Evolutionary conservation across 2,329 filamentous ascomycete species (phyloP).

Genomic region (Scytalidium sp.): DNA sequence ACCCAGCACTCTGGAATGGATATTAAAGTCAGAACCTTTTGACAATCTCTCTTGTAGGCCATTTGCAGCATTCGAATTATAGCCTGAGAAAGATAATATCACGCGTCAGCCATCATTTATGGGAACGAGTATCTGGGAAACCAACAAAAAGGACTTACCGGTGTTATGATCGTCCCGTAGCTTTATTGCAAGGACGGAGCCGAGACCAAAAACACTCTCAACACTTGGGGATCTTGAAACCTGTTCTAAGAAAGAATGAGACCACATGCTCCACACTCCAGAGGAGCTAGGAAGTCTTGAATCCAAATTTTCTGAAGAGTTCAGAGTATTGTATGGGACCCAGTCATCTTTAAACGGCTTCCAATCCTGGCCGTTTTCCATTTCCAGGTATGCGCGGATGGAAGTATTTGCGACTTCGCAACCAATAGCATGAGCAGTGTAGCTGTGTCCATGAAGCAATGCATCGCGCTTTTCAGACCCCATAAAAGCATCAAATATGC

Average conservation of each 20-base stretch:
- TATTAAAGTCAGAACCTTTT: slow-evolving; percentile 30
- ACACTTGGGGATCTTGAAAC: slow-evolving; percentile 57
- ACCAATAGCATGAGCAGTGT: slow-evolving; percentile 80
- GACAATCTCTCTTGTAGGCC: slow-evolving; percentile 37
- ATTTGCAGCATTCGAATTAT: slow-evolving; percentile 32
- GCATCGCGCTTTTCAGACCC: slow-evolving; percentile 75
- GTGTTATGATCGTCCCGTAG: slow-evolving; percentile 41
- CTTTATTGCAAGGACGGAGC: slow-evolving; percentile 69
- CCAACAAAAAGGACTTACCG: slow-evolving; percentile 10
- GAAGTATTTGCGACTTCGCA: slow-evolving; percentile 74
- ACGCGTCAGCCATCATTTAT: too few relatives aligned
- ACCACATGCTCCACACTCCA: slow-evolving; percentile 69
- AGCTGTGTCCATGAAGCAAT: slow-evolving; percentile 80
- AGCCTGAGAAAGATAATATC: slow-evolving; percentile 12
- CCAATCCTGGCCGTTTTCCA: slow-evolving; percentile 59
- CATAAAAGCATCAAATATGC: slow-evolving; percentile 69
- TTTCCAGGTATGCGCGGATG: slow-evolving; percentile 53
- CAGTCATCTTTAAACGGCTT: slow-evolving; percentile 49
- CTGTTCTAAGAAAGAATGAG: slow-evolving; percentile 51
- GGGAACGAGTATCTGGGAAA: background rate
- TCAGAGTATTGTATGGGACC: slow-evolving; percentile 15
- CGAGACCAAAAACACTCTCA: slow-evolving; percentile 68
- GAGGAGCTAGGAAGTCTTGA: slow-evolving; percentile 1
- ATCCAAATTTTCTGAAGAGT: slow-evolving; percentile 2
- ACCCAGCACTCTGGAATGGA: slow-evolving; percentile 52